phyloP scores from a whole-genome alignment of 2,329 filamentous ascomycete species.

The Phaeosphaeriaceae sp. region DNA sequence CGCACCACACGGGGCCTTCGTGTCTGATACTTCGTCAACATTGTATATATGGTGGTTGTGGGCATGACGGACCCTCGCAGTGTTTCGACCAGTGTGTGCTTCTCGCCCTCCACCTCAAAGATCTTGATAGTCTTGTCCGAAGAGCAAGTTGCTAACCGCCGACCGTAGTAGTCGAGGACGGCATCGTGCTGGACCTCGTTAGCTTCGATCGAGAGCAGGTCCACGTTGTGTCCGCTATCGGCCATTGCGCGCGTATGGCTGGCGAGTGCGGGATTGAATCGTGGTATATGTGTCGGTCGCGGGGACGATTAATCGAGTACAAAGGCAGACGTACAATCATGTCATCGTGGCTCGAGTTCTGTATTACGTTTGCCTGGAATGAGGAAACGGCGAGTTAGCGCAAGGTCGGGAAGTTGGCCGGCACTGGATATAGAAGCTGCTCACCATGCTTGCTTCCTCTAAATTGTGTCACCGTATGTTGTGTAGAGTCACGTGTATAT shows the following conservation, averaged over 20 bases:
- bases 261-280: neutral
- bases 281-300: neutral
- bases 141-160: conserved; percentile 93
- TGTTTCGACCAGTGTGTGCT: conserved; percentile 88
- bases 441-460: conserved; percentile 30
- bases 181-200: conserved; percentile 80
- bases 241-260: conserved; percentile 17
- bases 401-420: conserved; percentile 31
- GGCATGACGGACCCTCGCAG: conserved; percentile 78
- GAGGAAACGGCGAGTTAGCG: conserved; percentile 38
- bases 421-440: conserved; percentile 11
- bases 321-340: conserved; percentile 84
- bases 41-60: neutral
- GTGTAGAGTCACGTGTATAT: neutral
- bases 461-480: neutral
- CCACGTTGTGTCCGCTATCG: conserved; percentile 16
- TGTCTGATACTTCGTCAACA: conserved; percentile 66
- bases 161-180: conserved; percentile 97
- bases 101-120: conserved; percentile 94
- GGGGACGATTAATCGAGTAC: conserved; percentile 5
- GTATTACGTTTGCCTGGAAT: conserved; percentile 75
- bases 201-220: conserved; percentile 41
- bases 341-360: conserved; percentile 92
- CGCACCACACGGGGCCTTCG: conserved; percentile 96
- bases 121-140: conserved; percentile 99